phyloP scores from a whole-genome alignment of 176 grass and related monocot species.

The Hordeum marinum region DNA sequence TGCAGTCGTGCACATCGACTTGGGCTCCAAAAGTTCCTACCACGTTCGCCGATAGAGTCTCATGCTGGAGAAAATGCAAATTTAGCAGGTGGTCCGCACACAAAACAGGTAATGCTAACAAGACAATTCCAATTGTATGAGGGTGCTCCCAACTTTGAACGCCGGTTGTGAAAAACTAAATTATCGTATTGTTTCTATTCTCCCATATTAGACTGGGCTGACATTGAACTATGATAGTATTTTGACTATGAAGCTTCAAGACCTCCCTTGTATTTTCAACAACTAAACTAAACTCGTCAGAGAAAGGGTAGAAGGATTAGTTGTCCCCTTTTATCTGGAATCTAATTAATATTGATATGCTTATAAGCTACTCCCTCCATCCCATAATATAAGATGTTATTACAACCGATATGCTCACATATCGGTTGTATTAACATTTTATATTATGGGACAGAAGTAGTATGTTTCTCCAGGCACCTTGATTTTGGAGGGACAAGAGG shows the following conservation, averaged over 20 bases:
- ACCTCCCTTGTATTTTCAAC: background rate
- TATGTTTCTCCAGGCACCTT: background rate
- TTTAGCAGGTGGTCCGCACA: background rate
- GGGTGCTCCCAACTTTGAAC: background rate
- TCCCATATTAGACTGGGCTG: background rate
- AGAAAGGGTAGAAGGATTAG: background rate
- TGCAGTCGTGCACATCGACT: slow-evolving; percentile 69
- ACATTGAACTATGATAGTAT: background rate
- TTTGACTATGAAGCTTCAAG: background rate
- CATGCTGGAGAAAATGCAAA: slow-evolving; percentile 51
- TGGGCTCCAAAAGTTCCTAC: slow-evolving; percentile 45
- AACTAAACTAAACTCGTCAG: background rate
- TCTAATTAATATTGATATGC: background rate
- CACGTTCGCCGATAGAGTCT: slow-evolving; percentile 40
- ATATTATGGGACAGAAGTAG: too few species aligned
- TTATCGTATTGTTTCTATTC: background rate
- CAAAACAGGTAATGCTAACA: background rate
- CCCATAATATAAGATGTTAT: too few species aligned
- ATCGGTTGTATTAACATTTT: too few species aligned
- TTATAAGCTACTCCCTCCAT: background rate
- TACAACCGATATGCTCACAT: too few species aligned
- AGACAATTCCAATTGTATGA: background rate
- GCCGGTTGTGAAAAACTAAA: background rate
- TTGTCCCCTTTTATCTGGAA: background rate
- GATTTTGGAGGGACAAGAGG: background rate